phyloP scores from a whole-genome alignment of 306 rosid species.

The Gastrolobium bilobum region DNA sequence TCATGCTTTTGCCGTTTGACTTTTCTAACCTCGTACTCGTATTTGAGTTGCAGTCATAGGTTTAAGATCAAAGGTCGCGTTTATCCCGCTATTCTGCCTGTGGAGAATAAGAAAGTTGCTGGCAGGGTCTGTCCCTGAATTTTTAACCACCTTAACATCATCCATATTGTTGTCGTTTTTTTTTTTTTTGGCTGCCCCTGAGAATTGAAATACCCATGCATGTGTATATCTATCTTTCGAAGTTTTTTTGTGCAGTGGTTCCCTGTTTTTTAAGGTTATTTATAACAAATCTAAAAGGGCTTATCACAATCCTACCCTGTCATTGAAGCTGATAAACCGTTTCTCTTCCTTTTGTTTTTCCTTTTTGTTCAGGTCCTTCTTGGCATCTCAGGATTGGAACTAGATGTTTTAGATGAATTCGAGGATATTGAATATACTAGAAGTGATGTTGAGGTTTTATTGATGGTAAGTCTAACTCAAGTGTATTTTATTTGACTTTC shows the following conservation, averaged over 20 bases:
- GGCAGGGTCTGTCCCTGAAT: conserved; percentile 62
- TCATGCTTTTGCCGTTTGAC: not conserved
- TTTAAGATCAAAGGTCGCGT: conserved; percentile 86
- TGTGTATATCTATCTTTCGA: not conserved
- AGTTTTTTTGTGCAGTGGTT: no score
- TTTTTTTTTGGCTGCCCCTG: no score
- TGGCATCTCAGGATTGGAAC: conserved; percentile 73
- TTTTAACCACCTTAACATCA: not conserved
- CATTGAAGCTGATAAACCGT: not conserved
- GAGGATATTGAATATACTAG: conserved; percentile 89
- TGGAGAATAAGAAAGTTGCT: conserved; percentile 58
- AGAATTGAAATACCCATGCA: not conserved
- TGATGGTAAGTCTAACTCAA: conserved; percentile 51
- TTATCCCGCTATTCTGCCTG: conserved; percentile 92
- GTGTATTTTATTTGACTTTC: not conserved
- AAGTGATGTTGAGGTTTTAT: conserved; percentile 66
- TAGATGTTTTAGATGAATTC: conserved; percentile 72
- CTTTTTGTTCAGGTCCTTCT: conserved; percentile 69
- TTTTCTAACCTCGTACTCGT: not conserved
- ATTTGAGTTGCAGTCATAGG: conserved; percentile 64
- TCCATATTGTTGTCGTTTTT: not conserved
- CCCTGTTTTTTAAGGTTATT: not conserved
- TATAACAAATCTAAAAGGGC: not conserved
- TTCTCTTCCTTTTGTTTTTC: not conserved
- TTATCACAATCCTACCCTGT: not conserved